Base-by-base conservation (phyloP, 1,139 yeast species). In the Suhomyces bokatorum region DNA sequence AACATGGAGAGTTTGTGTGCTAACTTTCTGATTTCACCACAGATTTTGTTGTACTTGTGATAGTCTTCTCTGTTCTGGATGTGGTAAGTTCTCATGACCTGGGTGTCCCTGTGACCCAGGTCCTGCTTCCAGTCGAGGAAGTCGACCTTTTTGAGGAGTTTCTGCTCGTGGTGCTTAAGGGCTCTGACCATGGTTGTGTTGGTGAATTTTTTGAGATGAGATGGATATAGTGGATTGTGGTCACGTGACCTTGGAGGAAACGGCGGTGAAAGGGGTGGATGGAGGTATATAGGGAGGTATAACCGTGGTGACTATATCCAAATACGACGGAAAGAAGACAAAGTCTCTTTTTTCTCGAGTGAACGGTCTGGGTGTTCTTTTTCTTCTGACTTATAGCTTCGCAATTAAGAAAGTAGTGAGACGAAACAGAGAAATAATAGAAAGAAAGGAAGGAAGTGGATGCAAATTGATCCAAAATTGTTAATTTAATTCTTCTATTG, bases 41-140 rank as follows among this genome's bases (percentile, higher is more conserved):
- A 90, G 39, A 91, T 80, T 58, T 81, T 84, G 70, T 93, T 93
- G 66, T 93, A 93, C 63, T 90, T 89, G 63, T 87, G 95, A 65
- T 95, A 95, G 65, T 95, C 99, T 64, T 90, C 97, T 62, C 99
- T 80, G 64, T 91, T 87, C 59, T 89, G 97, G 43, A 95, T 78
- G 63, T 91, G 97, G 66, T 91, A 95, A 43, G 89, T 87, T 58
- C 95, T 78, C 96, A 93, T 93, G 35, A 95, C 96, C 64, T 88
- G 95, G 30, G 96, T 85, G 59, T 93, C 99, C 52, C 99, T 75
- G 64, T 95, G 99, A 32, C 95, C 91, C 48, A 85, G 85, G 64
- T 93, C 99, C 61, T 90, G 96, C 66, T 93, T 93, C 97, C 98
- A 95, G 66, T 93, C 96, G 44, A 90, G 87, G 72, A 95, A 89